Evolutionary conservation across 176 grass and related monocot genomes (phyloP).

Genomic region (Phyllostachys edulis): DNA sequence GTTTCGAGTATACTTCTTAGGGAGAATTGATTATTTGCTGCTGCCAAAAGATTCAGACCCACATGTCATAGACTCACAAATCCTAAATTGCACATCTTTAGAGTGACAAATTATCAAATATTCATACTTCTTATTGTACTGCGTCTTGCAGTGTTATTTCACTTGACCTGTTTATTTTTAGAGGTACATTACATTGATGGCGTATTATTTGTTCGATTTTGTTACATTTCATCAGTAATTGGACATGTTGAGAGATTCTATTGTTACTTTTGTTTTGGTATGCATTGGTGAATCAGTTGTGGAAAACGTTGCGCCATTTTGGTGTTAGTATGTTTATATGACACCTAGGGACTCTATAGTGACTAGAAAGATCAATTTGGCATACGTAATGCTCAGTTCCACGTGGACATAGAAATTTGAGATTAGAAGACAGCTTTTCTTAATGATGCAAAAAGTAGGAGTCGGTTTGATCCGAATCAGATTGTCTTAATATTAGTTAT

Average conservation of each 20-base stretch:
- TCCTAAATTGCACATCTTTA: too few species aligned
- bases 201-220: neutral
- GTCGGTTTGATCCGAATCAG: neutral
- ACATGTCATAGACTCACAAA: too few species aligned
- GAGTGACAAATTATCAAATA: too few species aligned
- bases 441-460: neutral
- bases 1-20: neutral
- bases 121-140: too few species aligned
- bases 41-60: too few species aligned
- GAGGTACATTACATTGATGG: neutral
- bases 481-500: conserved; percentile 2
- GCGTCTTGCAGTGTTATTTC: neutral
- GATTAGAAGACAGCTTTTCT: neutral
- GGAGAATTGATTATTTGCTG: too few species aligned
- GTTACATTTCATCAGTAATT: neutral
- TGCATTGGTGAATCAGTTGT: neutral
- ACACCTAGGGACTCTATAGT: neutral
- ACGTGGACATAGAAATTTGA: neutral
- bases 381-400: neutral
- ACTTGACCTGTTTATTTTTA: neutral
- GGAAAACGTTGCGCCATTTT: neutral
- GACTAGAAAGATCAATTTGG: neutral
- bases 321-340: neutral
- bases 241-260: neutral
- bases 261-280: neutral